Base-by-base conservation (phyloP, 345 rosid species). In the Erysimum cheiranthoides region DNA sequence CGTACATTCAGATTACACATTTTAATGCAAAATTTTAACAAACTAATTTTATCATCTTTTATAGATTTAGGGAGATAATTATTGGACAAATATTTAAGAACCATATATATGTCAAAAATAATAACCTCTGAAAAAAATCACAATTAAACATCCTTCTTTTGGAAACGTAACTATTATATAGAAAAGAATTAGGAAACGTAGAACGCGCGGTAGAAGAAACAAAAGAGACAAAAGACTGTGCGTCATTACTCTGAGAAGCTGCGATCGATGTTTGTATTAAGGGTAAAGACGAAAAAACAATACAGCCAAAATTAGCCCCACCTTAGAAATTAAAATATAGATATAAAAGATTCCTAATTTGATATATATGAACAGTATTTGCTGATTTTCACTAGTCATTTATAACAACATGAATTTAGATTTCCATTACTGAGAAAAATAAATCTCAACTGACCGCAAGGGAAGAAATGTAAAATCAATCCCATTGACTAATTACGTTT, bases 241-340 rank as follows among this genome's bases (percentile, higher is more conserved):
- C 59, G 51, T 72, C 40, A 62, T 17, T 50, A 49, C 30, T 50
- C 69, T 72, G 73, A n/a, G 51, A 68, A 25, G 62, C 62, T 39
- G 50, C 62, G 39, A 53, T 53, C 73, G 62, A 62, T 50, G 67
- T 40, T 62, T 72, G 76, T 38, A 50, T 51, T 32, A 72, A 5
- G 25, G 28, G 36, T 42, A 52, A 63, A 53, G 30, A 63, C 64
- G 16, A 63, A 40, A 21, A 50, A 57, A 8, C 25, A 73, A 43
- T 63, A 53, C 11, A 64, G 28, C 54, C 64, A 66, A 74, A 66
- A 8, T 17, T 59, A 50, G 8, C 32, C 21, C 49, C 57, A 49
- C 17, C 45, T 10, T 54, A 40, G 27, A 43, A 39, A 51, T 8
- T 16, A 35, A 16, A 35, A 36, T 39, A 9, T 16, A 46, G 1